A percentile compares a stretch with the other conserved stretches of the same genome.
These are phyloP conservation scores for Oenanthe sinensis DNA, from an alignment of 129 eudicot genomes.

Conservation along the genomic window DNA sequence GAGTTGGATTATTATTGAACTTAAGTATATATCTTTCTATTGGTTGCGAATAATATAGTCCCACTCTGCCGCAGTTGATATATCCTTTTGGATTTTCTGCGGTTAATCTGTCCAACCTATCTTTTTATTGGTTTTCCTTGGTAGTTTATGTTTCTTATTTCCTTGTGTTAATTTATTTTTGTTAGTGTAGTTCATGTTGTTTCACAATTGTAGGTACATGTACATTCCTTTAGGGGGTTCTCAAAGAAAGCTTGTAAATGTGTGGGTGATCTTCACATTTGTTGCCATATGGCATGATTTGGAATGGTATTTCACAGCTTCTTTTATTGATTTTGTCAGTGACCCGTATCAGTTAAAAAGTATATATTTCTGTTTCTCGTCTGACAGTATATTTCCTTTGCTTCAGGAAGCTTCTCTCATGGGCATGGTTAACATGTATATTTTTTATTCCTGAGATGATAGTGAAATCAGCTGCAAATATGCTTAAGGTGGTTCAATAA, in stretches of 20 bases:
- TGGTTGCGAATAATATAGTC: neutral
- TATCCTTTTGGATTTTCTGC: neutral
- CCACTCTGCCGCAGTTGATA: neutral
- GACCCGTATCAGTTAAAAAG: neutral
- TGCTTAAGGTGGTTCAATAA: slow-evolving; percentile 44
- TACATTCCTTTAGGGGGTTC: slow-evolving; percentile 97
- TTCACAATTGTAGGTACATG: slow-evolving; percentile 53
- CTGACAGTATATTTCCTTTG: slow-evolving; percentile 13
- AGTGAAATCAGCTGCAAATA: slow-evolving; percentile 60
- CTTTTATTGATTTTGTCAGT: neutral
- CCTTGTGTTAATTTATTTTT: neutral
- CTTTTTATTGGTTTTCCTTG: neutral
- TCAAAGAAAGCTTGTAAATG: slow-evolving; percentile 72
- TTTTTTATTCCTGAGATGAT: slow-evolving; percentile 91
- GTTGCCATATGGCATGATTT: slow-evolving; percentile 99
- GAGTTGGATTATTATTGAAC: neutral
- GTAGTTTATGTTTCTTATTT: neutral
- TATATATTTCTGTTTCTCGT: neutral
- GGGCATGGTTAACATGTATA: slow-evolving; percentile 99
- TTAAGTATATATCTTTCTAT: too few relatives aligned
- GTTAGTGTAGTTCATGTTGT: neutral
- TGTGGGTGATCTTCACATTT: slow-evolving; percentile 95
- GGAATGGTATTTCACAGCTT: slow-evolving; percentile 60
- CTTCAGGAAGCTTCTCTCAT: slow-evolving; percentile 95
- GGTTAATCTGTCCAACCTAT: neutral